Base-by-base conservation (phyloP, 108 stramenopile genomes). In the Chaetoceros tenuissimus region DNA sequence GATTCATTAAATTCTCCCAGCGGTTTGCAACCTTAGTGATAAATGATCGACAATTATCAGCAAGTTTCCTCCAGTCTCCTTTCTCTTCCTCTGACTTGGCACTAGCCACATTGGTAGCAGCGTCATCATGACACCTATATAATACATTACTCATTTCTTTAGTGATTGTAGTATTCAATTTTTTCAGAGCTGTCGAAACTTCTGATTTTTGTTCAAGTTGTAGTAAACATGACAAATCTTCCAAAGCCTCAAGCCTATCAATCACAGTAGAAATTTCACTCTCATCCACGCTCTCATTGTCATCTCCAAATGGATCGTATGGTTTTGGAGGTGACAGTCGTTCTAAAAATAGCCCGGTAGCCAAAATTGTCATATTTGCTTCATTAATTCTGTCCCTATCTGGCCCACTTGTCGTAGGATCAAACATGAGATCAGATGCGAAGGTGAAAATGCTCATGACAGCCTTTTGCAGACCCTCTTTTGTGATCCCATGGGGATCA, bases 401-500 rank as follows among this genome's bases (percentile, higher is more conserved):
- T 30, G 28, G 18, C 0, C 26, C 21, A 16, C 17, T 46, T 1
- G 17, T 20, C 44, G 30, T 40, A 43, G 21, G 27, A n/a, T 54
- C 46, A 58, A 80, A 77, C 21, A 59, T 27, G 3, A 46, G 60
- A 26, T 69, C 65, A 34, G 69, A 59, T n/a, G n/a, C n/a, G 50
- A 73, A 82, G 8, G 70, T 69, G 60, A 92, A 58, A 20, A 92
- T 73, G 7, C 67, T 52, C 62, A 85, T 63, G 21, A 92, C 57
- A 50, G 78, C 80, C 18, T 62, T 48, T 21, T 78, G 78, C 31
- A 92, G 68, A 28, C 79, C 71, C 28, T 75, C 72, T 28, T 72
- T 60, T 16, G 91, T 88, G 46, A 92, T 88, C 18, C 84, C 79
- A 64, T 88, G 72, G 7, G 79, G 67, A 67, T 88, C 80, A 66